Percentiles rank a stretch among this genome's conserved stretches.
These are phyloP conservation scores for Fusarium sp. DNA, from an alignment of 2,329 filamentous ascomycete species.

Conservation along the genomic window DNA sequence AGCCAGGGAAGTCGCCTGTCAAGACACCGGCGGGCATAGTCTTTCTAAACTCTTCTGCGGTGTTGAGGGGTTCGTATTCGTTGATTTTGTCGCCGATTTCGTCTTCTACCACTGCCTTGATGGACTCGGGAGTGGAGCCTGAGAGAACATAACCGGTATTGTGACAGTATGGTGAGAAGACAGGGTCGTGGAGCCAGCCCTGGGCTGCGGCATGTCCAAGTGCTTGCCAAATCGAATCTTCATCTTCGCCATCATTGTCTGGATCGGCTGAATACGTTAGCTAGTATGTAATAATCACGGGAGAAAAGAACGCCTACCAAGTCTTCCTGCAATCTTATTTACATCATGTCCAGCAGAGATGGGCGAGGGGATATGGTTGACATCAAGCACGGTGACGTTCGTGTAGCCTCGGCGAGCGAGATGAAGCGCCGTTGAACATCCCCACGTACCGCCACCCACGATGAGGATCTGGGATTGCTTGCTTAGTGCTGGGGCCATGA, in stretches of 20 bases:
- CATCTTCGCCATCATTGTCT: conserved; percentile 19
- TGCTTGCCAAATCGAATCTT: conserved; percentile 10
- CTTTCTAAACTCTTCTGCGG: conserved; percentile 26
- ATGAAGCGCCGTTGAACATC: conserved; percentile 39
- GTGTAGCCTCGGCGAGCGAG: conserved; percentile 34
- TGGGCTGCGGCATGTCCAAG: conserved; percentile 13
- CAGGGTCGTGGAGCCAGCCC: conserved; percentile 32
- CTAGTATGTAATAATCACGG: rapidly evolving
- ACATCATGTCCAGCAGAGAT: conserved; percentile 41
- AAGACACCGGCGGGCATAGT: conserved; percentile 34
- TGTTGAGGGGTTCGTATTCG: conserved; percentile 21
- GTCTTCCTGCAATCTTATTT: conserved; percentile 29
- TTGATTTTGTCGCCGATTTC: conserved; percentile 28
- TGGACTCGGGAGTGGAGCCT: conserved; percentile 22
- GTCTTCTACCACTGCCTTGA: conserved; percentile 26
- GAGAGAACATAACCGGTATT: conserved; percentile 33
- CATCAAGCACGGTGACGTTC: conserved; percentile 30
- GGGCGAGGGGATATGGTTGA: conserved; percentile 29
- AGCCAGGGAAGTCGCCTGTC: conserved; percentile 28
- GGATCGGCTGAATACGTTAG: background rate
- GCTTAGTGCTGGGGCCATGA: conserved; percentile 18
- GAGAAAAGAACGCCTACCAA: background rate
- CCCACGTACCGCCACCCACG: conserved; percentile 42
- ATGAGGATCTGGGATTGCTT: conserved; percentile 38
- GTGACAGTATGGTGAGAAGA: conserved; percentile 29